phyloP scores from a whole-genome alignment of 2,329 filamentous ascomycete species.

The Sphaceloma murrayae region DNA sequence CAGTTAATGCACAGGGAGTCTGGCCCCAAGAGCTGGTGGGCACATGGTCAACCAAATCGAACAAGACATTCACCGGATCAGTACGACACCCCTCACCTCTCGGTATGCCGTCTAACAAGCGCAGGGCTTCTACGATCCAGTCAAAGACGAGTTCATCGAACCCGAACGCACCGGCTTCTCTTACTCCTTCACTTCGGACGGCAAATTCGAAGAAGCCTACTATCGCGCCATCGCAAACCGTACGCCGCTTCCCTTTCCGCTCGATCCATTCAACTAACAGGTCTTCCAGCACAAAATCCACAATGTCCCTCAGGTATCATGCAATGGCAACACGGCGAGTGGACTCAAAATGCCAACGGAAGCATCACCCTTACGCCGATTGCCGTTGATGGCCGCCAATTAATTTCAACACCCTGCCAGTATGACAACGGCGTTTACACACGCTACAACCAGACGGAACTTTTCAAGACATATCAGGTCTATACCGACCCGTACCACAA shows the following conservation, averaged over 20 bases:
- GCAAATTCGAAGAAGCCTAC: slow-evolving; percentile 59
- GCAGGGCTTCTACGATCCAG: slow-evolving; percentile 60
- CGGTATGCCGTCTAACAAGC: not conserved
- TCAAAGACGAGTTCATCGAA: slow-evolving; percentile 56
- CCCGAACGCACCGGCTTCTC: slow-evolving; percentile 59
- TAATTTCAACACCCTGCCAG: slow-evolving; percentile 56
- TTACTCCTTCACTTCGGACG: slow-evolving; percentile 62
- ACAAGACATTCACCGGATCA: slow-evolving; percentile 58
- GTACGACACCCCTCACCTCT: slow-evolving; percentile 37
- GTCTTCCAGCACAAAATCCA: slow-evolving; percentile 33
- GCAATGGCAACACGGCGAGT: slow-evolving; percentile 65
- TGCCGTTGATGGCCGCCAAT: slow-evolving; percentile 56
- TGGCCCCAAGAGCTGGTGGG: slow-evolving; percentile 45
- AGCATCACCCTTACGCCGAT: slow-evolving; percentile 53
- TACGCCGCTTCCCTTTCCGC: slow-evolving; percentile 33
- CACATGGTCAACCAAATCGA: slow-evolving; percentile 64
- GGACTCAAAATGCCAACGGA: slow-evolving; percentile 47
- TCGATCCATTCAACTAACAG: not conserved
- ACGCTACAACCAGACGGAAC: slow-evolving; percentile 56
- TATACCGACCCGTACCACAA: slow-evolving; percentile 52
- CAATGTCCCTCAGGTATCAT: slow-evolving; percentile 55
- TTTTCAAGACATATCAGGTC: slow-evolving; percentile 44
- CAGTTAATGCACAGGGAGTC: slow-evolving; percentile 13
- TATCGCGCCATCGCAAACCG: slow-evolving; percentile 61
- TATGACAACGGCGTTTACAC: slow-evolving; percentile 49